Evolutionary conservation across 2,329 filamentous ascomycete genomes (phyloP).

Genomic region (Ophiostoma tasmaniense): DNA sequence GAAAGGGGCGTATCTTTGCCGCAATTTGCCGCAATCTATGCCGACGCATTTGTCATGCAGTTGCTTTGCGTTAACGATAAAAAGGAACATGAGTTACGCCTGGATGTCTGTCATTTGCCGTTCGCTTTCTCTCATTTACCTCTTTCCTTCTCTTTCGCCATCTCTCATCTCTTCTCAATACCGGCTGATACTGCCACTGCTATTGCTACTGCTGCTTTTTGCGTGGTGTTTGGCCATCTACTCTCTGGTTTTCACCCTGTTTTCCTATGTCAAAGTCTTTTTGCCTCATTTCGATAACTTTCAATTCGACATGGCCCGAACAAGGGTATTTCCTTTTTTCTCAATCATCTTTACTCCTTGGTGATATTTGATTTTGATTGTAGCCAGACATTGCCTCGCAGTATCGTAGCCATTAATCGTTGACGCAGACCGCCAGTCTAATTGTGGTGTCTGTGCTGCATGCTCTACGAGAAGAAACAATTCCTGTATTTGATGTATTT

Average conservation of each 20-base stretch:
- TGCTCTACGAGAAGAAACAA: not conserved
- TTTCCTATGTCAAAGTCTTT: conserved; percentile 7
- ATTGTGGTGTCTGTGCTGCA: not conserved
- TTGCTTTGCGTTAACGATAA: not conserved
- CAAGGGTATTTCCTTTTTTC: conserved; percentile 4
- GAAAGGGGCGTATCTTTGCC: not conserved
- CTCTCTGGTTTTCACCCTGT: conserved; percentile 1
- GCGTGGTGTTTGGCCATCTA: not conserved
- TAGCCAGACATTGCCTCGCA: not conserved
- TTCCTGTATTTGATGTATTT: not conserved
- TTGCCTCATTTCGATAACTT: not conserved
- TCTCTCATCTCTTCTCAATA: not conserved
- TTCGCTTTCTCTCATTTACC: not conserved
- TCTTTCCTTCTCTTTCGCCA: not conserved
- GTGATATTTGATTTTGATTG: not conserved
- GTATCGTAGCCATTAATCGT: not conserved
- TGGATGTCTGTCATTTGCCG: not conserved
- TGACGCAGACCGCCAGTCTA: not conserved
- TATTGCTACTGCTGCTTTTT: conserved; percentile 2
- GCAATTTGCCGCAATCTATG: not conserved
- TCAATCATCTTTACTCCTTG: not conserved
- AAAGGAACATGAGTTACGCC: conserved; percentile 1
- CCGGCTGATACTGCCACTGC: not conserved
- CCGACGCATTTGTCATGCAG: not conserved
- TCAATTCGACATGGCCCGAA: not conserved